Evolutionary conservation across 495 filamentous ascomycete species (phyloP).

Genomic region (Xylaria castorea): DNA sequence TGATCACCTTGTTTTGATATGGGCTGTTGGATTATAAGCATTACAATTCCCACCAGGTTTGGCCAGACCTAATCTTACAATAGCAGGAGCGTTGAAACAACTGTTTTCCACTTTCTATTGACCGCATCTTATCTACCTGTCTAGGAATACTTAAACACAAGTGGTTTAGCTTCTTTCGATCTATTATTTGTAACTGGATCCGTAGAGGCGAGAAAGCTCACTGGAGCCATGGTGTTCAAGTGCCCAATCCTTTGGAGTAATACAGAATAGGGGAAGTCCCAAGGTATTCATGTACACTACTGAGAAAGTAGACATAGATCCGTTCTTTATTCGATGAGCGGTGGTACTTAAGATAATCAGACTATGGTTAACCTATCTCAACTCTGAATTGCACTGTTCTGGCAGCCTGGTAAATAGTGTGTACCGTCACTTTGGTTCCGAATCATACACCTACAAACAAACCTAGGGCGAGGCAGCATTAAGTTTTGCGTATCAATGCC

Average conservation of each 20-base stretch:
- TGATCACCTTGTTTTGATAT: neutral
- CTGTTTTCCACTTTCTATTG: neutral
- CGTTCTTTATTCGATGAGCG: neutral
- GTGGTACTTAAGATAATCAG: no score
- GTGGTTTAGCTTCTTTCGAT: neutral
- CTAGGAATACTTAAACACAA: neutral
- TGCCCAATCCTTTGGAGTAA: neutral
- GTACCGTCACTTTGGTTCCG: neutral
- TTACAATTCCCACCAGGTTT: no score
- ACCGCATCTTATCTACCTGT: neutral
- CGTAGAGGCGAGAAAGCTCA: neutral
- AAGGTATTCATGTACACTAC: neutral
- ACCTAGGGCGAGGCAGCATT: neutral
- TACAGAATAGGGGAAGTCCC: neutral
- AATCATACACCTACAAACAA: neutral
- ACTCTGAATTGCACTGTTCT: neutral
- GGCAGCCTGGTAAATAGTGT: neutral
- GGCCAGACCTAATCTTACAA: neutral
- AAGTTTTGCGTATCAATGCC: neutral
- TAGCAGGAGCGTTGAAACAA: neutral
- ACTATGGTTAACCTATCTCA: no score
- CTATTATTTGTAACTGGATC: no score
- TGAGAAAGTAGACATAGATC: neutral
- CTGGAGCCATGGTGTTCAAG: neutral
- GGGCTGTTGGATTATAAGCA: neutral